Percentiles rank a stretch among this genome's conserved stretches.
phyloP scores from a whole-genome alignment of 139 green algal genomes.

The Chlorella sp. region DNA sequence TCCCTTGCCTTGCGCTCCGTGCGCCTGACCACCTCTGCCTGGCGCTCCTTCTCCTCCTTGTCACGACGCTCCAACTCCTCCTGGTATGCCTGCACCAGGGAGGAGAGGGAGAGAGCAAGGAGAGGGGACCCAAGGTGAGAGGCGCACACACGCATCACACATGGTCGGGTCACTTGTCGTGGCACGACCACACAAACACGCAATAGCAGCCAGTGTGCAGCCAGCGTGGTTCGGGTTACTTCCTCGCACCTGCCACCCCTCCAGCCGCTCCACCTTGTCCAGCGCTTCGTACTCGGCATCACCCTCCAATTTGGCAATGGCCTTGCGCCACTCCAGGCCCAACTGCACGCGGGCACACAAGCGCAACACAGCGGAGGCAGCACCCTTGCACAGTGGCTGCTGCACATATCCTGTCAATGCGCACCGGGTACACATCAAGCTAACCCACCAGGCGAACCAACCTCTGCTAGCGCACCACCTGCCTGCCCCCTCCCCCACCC shows the following conservation, averaged over 20 bases:
- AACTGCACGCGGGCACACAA: slow-evolving; percentile 16
- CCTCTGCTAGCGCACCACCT: too few species aligned
- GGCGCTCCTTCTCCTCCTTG: slow-evolving; percentile 51
- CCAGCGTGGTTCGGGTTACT: too few species aligned
- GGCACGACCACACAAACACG: background rate
- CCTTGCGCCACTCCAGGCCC: slow-evolving; percentile 54
- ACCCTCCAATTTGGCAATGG: slow-evolving; percentile 50
- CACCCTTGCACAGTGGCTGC: background rate
- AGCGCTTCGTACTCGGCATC: slow-evolving; percentile 61
- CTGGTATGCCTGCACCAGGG: slow-evolving; percentile 48
- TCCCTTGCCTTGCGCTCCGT: slow-evolving; percentile 70
- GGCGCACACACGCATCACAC: background rate
- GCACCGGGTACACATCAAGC: too few species aligned
- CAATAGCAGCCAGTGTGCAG: too few species aligned
- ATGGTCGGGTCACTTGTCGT: background rate
- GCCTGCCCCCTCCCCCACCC: too few species aligned
- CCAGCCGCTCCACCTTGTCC: slow-evolving; percentile 66
- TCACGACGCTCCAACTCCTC: slow-evolving; percentile 66
- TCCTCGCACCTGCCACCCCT: slow-evolving; percentile 64
- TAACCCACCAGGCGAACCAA: too few species aligned
- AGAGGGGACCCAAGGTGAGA: too few species aligned
- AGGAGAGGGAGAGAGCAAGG: too few species aligned
- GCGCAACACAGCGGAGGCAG: background rate
- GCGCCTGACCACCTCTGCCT: slow-evolving; percentile 51
- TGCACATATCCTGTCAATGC: too few species aligned